phyloP scores from a whole-genome alignment of 441 rosid species.

The Codiaeum variegatum region DNA sequence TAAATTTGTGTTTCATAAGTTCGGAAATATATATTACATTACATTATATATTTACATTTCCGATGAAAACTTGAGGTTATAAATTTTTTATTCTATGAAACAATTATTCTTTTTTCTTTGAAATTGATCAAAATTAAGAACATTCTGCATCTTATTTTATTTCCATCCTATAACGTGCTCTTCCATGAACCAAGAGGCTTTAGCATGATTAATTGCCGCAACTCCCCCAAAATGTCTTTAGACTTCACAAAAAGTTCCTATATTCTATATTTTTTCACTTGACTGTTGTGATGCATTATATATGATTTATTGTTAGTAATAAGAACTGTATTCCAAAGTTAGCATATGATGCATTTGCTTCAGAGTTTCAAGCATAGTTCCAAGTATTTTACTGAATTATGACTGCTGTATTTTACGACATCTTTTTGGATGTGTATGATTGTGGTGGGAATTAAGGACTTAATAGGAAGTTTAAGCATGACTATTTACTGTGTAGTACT shows the following conservation, averaged over 20 bases:
- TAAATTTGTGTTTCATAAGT: too few relatives aligned
- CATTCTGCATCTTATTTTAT: too few relatives aligned
- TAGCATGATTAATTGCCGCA: not conserved
- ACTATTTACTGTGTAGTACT: not conserved
- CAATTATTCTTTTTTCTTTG: too few relatives aligned
- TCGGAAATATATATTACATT: too few relatives aligned
- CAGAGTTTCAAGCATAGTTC: not conserved
- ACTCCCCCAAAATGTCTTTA: not conserved
- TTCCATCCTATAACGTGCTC: too few relatives aligned
- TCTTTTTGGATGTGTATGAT: not conserved
- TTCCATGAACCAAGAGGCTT: too few relatives aligned
- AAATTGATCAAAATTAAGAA: too few relatives aligned
- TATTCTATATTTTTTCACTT: too few relatives aligned
- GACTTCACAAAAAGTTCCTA: too few relatives aligned
- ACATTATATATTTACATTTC: too few relatives aligned
- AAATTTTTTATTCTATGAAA: too few relatives aligned
- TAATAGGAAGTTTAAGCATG: not conserved
- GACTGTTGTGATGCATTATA: not conserved
- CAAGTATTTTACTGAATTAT: not conserved
- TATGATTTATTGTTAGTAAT: not conserved
- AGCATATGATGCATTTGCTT: not conserved
- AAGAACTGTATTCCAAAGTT: not conserved
- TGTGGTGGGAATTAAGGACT: not conserved
- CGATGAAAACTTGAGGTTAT: too few relatives aligned
- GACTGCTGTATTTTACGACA: not conserved